These are phyloP conservation scores for Rubus parviflorus DNA, from an alignment of 306 rosid species.

Conservation along the genomic window DNA sequence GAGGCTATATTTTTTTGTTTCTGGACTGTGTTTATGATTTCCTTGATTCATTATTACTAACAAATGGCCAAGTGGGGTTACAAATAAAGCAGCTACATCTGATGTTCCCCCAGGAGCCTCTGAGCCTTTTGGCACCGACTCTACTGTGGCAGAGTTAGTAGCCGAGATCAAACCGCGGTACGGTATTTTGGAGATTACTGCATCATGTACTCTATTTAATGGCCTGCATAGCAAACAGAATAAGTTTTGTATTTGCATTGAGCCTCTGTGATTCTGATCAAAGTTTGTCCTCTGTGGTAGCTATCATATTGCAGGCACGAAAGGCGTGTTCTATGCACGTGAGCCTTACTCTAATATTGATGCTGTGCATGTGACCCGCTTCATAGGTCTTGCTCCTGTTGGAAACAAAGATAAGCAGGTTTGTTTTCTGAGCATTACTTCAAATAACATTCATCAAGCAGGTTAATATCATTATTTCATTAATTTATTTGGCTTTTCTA, in stretches of 20 bases:
- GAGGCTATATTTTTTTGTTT: slow-evolving; percentile 19
- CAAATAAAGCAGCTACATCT: slow-evolving; percentile 50
- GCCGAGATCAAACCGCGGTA: slow-evolving; percentile 96
- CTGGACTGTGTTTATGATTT: slow-evolving; percentile 25
- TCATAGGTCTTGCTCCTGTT: slow-evolving; percentile 90
- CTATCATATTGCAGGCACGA: slow-evolving; percentile 90
- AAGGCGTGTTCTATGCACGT: slow-evolving; percentile 77
- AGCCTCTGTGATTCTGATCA: slow-evolving; percentile 23
- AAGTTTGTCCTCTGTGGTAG: slow-evolving; percentile 46
- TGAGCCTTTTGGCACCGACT: slow-evolving; percentile 59
- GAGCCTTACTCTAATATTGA: slow-evolving; percentile 88
- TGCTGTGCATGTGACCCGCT: slow-evolving; percentile 90
- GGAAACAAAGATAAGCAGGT: slow-evolving; percentile 98
- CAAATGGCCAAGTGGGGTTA: slow-evolving; percentile 87
- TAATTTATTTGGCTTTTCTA: background rate
- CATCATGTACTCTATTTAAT: background rate
- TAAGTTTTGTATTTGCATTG: background rate
- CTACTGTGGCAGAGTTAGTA: slow-evolving; percentile 70
- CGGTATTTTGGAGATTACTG: slow-evolving; percentile 21
- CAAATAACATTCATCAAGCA: background rate
- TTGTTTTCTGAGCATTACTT: background rate
- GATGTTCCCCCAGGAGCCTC: slow-evolving; percentile 64
- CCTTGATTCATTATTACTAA: slow-evolving; percentile 75
- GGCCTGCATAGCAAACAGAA: background rate
- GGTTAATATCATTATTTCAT: background rate